Percentiles rank a stretch among this genome's conserved stretches.
phyloP scores from a whole-genome alignment of 108 stramenopile genomes.

The Epipyxis sp. region DNA sequence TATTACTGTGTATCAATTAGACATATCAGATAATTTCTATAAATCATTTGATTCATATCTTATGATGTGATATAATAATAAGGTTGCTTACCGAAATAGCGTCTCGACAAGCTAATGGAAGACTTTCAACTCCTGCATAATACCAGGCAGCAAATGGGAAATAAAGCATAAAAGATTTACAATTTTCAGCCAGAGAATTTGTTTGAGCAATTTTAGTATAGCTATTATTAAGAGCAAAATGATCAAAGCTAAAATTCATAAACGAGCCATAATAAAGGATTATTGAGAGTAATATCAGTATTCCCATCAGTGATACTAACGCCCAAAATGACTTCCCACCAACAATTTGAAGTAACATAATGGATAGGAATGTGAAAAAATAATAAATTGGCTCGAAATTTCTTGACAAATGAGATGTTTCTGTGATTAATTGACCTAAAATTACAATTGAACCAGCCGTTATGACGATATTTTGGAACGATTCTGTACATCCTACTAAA shows the following conservation, averaged over 20 bases:
- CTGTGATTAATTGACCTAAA: too few relatives aligned
- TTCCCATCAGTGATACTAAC: neutral
- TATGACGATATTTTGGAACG: neutral
- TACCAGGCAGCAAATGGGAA: neutral
- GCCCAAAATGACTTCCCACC: neutral
- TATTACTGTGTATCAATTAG: too few relatives aligned
- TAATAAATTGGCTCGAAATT: neutral
- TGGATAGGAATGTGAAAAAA: neutral
- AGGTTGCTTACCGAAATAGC: neutral
- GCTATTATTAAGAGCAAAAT: neutral
- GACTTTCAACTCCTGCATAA: neutral
- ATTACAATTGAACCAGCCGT: too few relatives aligned
- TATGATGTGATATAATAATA: too few relatives aligned
- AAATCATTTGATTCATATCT: too few relatives aligned
- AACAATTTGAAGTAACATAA: neutral
- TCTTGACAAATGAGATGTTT: too few relatives aligned
- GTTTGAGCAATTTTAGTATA: too few relatives aligned
- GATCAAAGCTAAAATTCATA: neutral
- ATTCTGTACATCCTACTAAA: neutral
- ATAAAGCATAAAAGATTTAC: neutral
- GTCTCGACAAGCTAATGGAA: neutral
- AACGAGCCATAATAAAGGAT: neutral
- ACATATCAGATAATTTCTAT: too few relatives aligned
- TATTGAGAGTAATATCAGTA: neutral
- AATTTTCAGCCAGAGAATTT: neutral